Evolutionary conservation across 208 protist genomes (phyloP).

Genomic region (Wallacemonas sp.): DNA sequence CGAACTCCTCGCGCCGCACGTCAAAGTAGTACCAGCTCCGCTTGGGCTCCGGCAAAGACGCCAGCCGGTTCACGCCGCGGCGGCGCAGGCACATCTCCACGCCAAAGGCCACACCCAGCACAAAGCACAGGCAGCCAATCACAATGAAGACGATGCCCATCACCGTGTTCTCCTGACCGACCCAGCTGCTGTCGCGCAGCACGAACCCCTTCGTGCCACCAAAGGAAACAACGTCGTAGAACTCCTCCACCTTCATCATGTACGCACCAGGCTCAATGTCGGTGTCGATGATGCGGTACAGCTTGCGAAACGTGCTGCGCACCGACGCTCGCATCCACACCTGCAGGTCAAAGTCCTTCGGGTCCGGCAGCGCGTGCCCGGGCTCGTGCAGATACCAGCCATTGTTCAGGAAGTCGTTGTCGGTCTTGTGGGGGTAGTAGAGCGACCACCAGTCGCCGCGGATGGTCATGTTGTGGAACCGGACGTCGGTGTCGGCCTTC

Average conservation of each 20-base stretch:
- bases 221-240: constrained; percentile 94
- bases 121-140: constrained; percentile 60
- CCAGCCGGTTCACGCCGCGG: constrained; percentile 26
- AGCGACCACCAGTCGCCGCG: constrained; percentile 63
- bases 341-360: constrained; percentile 95
- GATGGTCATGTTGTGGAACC: constrained; percentile 73
- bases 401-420: constrained; percentile 75
- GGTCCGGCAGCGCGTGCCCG: constrained; percentile 80
- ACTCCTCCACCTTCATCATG: constrained; percentile 88
- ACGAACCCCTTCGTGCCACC: constrained; percentile 94
- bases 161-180: constrained; percentile 38
- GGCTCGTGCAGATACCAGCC: constrained; percentile 87
- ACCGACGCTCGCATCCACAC: constrained; percentile 97
- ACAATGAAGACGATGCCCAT: constrained; percentile 64
- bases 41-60: constrained; percentile 47
- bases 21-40: constrained; percentile 71
- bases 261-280: constrained; percentile 68
- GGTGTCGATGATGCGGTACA: constrained; percentile 93
- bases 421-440: constrained; percentile 62
- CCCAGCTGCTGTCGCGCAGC: constrained; percentile 81
- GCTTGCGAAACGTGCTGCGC: constrained; percentile 96
- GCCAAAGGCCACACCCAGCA: constrained; percentile 55
- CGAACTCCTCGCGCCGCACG: constrained; percentile 44
- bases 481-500: constrained; percentile 85
- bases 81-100: constrained; percentile 49